Evolutionary conservation across 1,284 basidiomycete species (phyloP).

Genomic region (Trametes hirsuta): DNA sequence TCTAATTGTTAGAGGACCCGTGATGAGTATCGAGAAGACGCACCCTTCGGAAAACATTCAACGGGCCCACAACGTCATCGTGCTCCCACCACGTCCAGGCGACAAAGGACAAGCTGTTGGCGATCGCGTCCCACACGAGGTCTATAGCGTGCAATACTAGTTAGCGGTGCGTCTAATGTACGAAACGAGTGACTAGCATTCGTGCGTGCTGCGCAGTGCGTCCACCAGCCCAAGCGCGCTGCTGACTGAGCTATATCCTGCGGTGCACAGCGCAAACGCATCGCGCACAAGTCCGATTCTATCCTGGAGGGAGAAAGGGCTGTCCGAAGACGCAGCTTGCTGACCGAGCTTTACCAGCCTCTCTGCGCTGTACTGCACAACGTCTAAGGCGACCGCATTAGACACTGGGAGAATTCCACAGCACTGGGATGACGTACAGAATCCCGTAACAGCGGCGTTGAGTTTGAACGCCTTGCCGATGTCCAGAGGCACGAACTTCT

Average conservation of each 20-base stretch:
- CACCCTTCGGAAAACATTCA: slow-evolving; percentile 71
- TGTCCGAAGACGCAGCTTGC: slow-evolving; percentile 70
- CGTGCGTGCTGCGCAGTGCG: slow-evolving; percentile 69
- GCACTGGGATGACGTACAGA: slow-evolving; percentile 56
- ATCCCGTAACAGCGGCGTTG: slow-evolving; percentile 89
- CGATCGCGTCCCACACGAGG: slow-evolving; percentile 72
- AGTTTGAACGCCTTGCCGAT: slow-evolving; percentile 79
- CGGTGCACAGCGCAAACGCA: slow-evolving; percentile 79
- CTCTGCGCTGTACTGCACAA: slow-evolving; percentile 87
- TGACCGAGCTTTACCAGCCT: slow-evolving; percentile 79
- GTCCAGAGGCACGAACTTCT: slow-evolving; percentile 69
- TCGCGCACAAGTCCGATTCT: slow-evolving; percentile 89
- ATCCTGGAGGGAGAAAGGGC: slow-evolving; percentile 66
- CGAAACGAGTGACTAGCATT: slow-evolving; percentile 54
- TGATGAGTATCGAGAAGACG: neutral
- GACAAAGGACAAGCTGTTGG: slow-evolving; percentile 57
- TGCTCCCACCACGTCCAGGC: slow-evolving; percentile 86
- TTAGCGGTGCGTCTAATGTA: neutral
- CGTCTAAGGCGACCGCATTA: slow-evolving; percentile 49
- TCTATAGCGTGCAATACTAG: slow-evolving; percentile 41
- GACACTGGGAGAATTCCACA: neutral
- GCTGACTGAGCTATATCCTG: slow-evolving; percentile 79
- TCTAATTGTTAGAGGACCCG: neutral
- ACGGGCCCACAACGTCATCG: slow-evolving; percentile 54
- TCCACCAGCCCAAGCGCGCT: slow-evolving; percentile 77